Evolutionary conservation across 176 grass and related monocot genomes (phyloP).

Genomic region (Panicum miliaceum): DNA sequence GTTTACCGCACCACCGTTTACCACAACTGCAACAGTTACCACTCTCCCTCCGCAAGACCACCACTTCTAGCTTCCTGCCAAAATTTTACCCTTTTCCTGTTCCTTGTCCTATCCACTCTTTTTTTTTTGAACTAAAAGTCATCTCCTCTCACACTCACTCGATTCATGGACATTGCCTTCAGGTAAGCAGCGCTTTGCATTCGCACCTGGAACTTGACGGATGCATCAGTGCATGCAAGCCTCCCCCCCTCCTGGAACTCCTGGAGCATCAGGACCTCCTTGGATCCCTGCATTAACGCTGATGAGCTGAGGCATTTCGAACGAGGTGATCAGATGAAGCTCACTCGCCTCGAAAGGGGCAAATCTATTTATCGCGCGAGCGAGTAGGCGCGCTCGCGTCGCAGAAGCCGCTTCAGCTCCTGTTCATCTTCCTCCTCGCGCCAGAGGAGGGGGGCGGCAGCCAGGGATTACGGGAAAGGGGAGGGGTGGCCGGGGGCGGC

Average conservation of each 20-base stretch:
- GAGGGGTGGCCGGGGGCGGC: no score
- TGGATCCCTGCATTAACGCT: neutral
- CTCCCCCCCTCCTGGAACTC: neutral
- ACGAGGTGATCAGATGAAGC: neutral
- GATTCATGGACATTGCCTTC: neutral
- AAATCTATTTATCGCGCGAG: no score
- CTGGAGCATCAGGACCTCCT: neutral
- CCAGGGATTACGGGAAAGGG: no score
- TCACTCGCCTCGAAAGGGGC: neutral
- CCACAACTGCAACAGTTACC: neutral
- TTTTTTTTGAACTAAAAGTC: no score
- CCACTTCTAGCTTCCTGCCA: neutral
- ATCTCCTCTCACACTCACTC: neutral
- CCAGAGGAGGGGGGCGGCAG: no score
- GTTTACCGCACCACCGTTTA: slow-evolving; percentile 14
- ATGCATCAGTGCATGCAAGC: neutral
- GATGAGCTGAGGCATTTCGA: neutral
- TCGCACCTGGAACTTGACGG: neutral
- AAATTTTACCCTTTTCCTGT: neutral
- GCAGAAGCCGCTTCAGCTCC: no score
- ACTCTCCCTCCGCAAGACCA: neutral
- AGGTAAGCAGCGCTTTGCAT: neutral
- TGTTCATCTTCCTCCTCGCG: no score
- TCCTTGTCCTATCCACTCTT: neutral
- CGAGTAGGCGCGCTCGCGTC: no score